Evolutionary conservation across 257 asterid genomes (phyloP), one percentile per base, ranked within the genome.

Genomic region (Leptodermis oblonga): DNA sequence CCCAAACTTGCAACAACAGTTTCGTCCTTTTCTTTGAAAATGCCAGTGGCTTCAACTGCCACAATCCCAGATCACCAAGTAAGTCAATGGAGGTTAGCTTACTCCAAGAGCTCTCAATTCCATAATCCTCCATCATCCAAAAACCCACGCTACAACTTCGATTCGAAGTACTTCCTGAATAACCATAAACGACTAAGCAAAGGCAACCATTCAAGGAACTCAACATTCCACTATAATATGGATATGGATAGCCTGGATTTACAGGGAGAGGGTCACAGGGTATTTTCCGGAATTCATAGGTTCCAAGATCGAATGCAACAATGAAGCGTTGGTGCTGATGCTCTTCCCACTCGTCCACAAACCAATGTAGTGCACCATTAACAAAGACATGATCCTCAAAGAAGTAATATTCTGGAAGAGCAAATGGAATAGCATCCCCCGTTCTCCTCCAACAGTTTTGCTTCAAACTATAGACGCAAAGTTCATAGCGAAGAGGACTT

Each of bases 81-180:
- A 5, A 0, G 5, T 59, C 14, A 31, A 59, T 59, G 43, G 4
- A 17, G 42, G 13, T 3, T 59, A 58, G 31, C 37, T 28, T 2
- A 25, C 37, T 56, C 62, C 62, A 56, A 56, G 62, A 56, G 3
- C 63, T 58, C 41, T 28, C 42, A 26, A 58, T 39, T 58, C 63
- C 63, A 58, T 58, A 58, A 26, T 58, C 41, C 64, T 34, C 18
- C 64, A 31, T 30, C 23, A 59, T 1, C 64, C 64, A 59, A 25
- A 59, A 6, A 30, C 30, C 43, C 42, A 4, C 23, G 0, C 30
- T 3, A 55, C 1, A 1, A 34, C 7, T 1, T 15, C 13, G 4
- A 1, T 17, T 51, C n/a, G 52, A 46, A 46, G 13, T 3, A 3
- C 56, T 14, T 12, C 3, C 6, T 17, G 2, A 1, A 55, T 34